phyloP scores from a whole-genome alignment of 2,329 filamentous ascomycete genomes.

The Lasiodiplodia citricola region DNA sequence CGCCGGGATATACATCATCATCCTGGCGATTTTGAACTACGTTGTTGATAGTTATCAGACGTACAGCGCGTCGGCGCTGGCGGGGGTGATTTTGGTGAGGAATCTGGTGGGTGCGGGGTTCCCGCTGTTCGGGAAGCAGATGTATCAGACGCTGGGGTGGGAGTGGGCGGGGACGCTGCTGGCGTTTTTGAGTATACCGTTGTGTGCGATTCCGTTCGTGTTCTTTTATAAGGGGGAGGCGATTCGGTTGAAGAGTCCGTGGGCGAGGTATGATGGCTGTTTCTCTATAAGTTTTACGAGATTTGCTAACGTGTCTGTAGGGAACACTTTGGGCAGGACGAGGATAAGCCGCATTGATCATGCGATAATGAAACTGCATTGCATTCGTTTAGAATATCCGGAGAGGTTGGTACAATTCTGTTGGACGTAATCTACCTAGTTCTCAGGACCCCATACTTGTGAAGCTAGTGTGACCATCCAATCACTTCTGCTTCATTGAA shows the following conservation, averaged over 20 bases:
- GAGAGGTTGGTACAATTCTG: too few species aligned
- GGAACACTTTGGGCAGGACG: slow-evolving; percentile 25
- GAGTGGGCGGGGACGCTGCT: slow-evolving; percentile 47
- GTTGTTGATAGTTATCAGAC: slow-evolving; percentile 31
- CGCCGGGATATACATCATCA: slow-evolving; percentile 33
- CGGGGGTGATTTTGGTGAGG: slow-evolving; percentile 29
- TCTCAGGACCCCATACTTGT: too few species aligned
- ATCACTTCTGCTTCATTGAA: too few species aligned
- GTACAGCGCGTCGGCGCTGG: slow-evolving; percentile 29
- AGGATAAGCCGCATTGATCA: slow-evolving; percentile 24
- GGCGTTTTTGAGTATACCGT: slow-evolving; percentile 44
- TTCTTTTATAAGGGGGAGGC: slow-evolving; percentile 44
- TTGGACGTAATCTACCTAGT: too few species aligned
- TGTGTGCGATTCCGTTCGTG: slow-evolving; percentile 47
- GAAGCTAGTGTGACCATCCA: too few species aligned
- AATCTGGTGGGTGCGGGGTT: slow-evolving; percentile 34
- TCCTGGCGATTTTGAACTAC: slow-evolving; percentile 33
- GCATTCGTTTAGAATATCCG: too few species aligned
- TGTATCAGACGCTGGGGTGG: slow-evolving; percentile 42
- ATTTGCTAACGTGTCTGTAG: background rate
- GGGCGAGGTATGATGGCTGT: slow-evolving; percentile 9
- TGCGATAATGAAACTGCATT: background rate
- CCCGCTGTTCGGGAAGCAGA: slow-evolving; percentile 36
- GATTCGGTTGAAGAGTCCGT: slow-evolving; percentile 29
- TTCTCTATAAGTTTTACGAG: too few species aligned